Evolutionary conservation across 805 yeast genomes (phyloP).

Genomic region (Tetrapisispora iriomotensis): DNA sequence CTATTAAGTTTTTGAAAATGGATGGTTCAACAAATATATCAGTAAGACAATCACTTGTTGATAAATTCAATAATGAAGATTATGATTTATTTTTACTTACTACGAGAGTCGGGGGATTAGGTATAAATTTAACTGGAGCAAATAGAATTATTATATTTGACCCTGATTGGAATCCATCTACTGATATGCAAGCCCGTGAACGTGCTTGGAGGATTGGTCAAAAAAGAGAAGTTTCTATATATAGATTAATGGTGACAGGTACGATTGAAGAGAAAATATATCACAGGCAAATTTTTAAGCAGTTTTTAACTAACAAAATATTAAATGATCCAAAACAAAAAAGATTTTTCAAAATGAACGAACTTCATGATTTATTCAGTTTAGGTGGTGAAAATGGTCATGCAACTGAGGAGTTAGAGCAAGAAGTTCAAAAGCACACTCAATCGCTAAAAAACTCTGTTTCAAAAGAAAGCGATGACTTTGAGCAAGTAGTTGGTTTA

Average conservation of each 20-base stretch:
- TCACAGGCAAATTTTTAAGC: slow-evolving; percentile 94
- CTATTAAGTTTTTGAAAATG: slow-evolving; percentile 64
- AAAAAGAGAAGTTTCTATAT: slow-evolving; percentile 81
- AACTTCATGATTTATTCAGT: slow-evolving; percentile 79
- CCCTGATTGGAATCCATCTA: slow-evolving; percentile 98
- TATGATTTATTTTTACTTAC: slow-evolving; percentile 68
- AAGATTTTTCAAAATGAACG: slow-evolving; percentile 85
- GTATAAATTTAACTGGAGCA: slow-evolving; percentile 91
- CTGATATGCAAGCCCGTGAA: slow-evolving; percentile 94
- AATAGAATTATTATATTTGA: slow-evolving; percentile 88
- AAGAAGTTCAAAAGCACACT: slow-evolving; percentile 54
- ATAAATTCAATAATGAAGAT: slow-evolving; percentile 58
- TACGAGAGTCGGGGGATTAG: slow-evolving; percentile 93
- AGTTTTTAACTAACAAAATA: slow-evolving; percentile 84
- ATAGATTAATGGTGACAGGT: slow-evolving; percentile 87
- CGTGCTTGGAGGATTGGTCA: slow-evolving; percentile 97
- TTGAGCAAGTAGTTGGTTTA: slow-evolving; percentile 50
- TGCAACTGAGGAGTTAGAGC: slow-evolving; percentile 30
- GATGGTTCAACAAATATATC: slow-evolving; percentile 86
- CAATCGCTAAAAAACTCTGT: slow-evolving; percentile 26
- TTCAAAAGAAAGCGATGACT: slow-evolving; percentile 49
- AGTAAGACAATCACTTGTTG: slow-evolving; percentile 70
- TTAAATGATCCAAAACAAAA: slow-evolving; percentile 92
- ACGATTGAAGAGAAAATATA: slow-evolving; percentile 94
- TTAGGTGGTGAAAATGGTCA: slow-evolving; percentile 57